Base-by-base conservation (phyloP, 371 early-diverging fungal species). In the Apophysomyces elegans region DNA sequence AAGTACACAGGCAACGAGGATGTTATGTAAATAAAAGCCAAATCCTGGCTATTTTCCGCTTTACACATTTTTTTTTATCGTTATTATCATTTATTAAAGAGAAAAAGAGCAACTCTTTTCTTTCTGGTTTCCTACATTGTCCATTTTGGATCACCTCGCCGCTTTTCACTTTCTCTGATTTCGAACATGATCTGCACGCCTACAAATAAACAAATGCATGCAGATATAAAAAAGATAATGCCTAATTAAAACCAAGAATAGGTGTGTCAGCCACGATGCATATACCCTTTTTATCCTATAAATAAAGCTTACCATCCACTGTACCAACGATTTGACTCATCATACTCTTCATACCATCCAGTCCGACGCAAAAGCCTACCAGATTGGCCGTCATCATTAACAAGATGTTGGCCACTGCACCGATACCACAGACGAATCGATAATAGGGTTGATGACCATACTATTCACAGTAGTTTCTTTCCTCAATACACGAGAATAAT, bases 301-400 rank as follows among this genome's bases (percentile, higher is more conserved):
- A 16, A 35, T 44, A 0, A n/a, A 45, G 1, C 13, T 41, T 50
- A 59, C 65, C 65, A 12, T 59, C 36, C 4, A 39, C 21, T 5
- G 72, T 72, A 5, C 62, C 58, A 56, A 77, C 67, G 36, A 77
- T 69, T 18, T 64, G 46, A n/a, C n/a, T 38, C 1, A 86, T 50
- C 86, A 91, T 86, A 7, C 68, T 71, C 54, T 81, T 74, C 63
- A 90, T 83, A 5, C 95, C 93, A 37, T 90, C 94, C 18, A 89
- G 72, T 1, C 94, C 95, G 7, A 93, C 83, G 37, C 87, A 88
- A 77, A 96, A 96, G 1, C 96, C 96, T 35, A 96, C 93, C 43
- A 96, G 67, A 70, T 96, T 96, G 11, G 92, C 96, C 46, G 84
- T 74, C 85, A 93, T 92, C 94, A 96, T 94, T 63, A 88, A 69